Evolutionary conservation across 2,329 filamentous ascomycete species (phyloP).

Genomic region (Penicillium sp.): DNA sequence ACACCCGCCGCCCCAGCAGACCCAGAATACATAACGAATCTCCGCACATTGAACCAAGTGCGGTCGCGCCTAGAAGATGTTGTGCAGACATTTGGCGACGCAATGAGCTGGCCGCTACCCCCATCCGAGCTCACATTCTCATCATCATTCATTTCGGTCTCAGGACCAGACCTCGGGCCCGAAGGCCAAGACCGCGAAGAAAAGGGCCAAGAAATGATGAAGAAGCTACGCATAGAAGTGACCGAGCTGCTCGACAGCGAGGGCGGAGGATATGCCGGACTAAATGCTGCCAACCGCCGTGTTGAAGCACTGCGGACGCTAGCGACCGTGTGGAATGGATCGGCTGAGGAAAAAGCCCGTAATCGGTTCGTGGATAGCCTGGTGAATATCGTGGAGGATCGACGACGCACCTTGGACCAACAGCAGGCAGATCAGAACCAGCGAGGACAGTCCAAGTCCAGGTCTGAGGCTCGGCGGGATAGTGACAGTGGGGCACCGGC

Average conservation of each 20-base stretch:
- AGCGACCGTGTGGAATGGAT: conserved; percentile 87
- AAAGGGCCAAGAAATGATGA: conserved; percentile 78
- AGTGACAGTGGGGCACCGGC: conserved; percentile 41
- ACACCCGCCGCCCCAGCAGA: conserved; percentile 36
- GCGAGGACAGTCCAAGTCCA: conserved; percentile 15
- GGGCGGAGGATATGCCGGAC: conserved; percentile 61
- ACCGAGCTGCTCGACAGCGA: conserved; percentile 60
- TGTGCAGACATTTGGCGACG: conserved; percentile 86
- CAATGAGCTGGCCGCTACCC: conserved; percentile 91
- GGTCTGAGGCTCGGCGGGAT: conserved; percentile 27
- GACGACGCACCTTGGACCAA: conserved; percentile 48
- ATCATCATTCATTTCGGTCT: conserved; percentile 85
- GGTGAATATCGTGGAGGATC: conserved; percentile 78
- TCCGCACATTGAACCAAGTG: conserved; percentile 79
- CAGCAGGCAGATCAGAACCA: conserved; percentile 27
- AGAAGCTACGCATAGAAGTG: conserved; percentile 65
- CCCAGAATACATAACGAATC: conserved; percentile 68
- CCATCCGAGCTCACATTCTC: conserved; percentile 81
- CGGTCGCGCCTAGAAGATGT: conserved; percentile 82
- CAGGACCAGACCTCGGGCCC: conserved; percentile 70
- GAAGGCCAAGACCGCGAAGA: conserved; percentile 72
- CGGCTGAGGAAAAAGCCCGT: conserved; percentile 86
- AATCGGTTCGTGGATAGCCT: conserved; percentile 77
- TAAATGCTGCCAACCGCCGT: conserved; percentile 65
- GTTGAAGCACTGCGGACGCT: conserved; percentile 76